A percentile compares a stretch with the other conserved stretches of the same genome.
phyloP scores from a whole-genome alignment of 2,329 filamentous ascomycete species.

The Fusarium sp. region DNA sequence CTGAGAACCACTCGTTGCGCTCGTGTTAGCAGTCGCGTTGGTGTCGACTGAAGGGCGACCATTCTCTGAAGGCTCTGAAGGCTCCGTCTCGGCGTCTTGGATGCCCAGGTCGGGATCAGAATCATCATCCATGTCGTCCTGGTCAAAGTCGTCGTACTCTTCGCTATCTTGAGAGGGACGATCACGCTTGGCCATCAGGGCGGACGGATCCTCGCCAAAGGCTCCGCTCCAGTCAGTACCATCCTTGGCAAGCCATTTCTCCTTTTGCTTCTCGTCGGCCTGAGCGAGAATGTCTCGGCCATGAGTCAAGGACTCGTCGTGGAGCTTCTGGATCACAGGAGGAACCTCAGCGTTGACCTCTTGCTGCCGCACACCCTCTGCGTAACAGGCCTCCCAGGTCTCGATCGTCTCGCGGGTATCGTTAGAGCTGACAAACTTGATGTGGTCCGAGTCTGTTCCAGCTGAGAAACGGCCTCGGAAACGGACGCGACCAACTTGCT shows the following conservation, averaged over 20 bases:
- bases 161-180: slow-evolving; percentile 49
- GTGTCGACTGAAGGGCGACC: slow-evolving; percentile 54
- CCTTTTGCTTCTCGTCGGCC: slow-evolving; percentile 76
- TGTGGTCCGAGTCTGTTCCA: slow-evolving; percentile 88
- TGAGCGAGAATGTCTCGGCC: slow-evolving; percentile 84
- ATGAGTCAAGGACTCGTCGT: slow-evolving; percentile 82
- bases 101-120: slow-evolving; percentile 67
- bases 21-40: slow-evolving; percentile 48
- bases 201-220: slow-evolving; percentile 80
- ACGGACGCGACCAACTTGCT: slow-evolving; percentile 82
- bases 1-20: slow-evolving; percentile 45
- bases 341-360: slow-evolving; percentile 80
- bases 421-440: slow-evolving; percentile 85
- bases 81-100: slow-evolving; percentile 60
- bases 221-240: slow-evolving; percentile 89
- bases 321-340: slow-evolving; percentile 76
- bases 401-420: slow-evolving; percentile 93
- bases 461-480: slow-evolving; percentile 89
- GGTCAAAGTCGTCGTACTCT: slow-evolving; percentile 54
- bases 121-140: slow-evolving; percentile 41
- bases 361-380: slow-evolving; percentile 82
- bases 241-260: slow-evolving; percentile 81
- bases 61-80: slow-evolving; percentile 43
- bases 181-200: slow-evolving; percentile 50
- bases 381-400: slow-evolving; percentile 90